Conservation (phyloP, 2,329 filamentous ascomycete genomes). For the Paecilomyces niveus region DNA sequence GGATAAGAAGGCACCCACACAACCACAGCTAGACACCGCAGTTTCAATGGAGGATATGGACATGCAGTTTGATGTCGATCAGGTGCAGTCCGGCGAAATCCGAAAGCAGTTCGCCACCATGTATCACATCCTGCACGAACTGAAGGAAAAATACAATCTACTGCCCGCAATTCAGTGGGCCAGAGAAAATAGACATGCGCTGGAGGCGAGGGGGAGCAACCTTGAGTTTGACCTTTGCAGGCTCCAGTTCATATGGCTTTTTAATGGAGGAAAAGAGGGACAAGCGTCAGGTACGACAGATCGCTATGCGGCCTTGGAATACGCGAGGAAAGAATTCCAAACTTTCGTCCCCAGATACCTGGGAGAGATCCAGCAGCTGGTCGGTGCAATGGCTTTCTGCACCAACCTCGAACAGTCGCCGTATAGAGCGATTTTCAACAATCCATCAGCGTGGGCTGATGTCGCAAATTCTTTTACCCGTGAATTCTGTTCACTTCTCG, state of each 20-base stretch:
- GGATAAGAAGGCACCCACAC: slow-evolving; percentile 34
- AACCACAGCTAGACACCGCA: slow-evolving; percentile 17
- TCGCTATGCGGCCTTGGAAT: slow-evolving; percentile 57
- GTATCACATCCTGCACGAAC: slow-evolving; percentile 78
- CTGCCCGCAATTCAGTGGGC: slow-evolving; percentile 85
- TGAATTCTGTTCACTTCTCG: slow-evolving; percentile 89
- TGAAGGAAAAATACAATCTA: slow-evolving; percentile 66
- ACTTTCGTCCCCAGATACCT: slow-evolving; percentile 69
- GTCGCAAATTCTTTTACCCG: slow-evolving; percentile 81
- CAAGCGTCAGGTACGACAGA: slow-evolving; percentile 32
- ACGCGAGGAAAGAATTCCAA: slow-evolving; percentile 67
- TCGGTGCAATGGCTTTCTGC: slow-evolving; percentile 71
- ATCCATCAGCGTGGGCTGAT: slow-evolving; percentile 69
- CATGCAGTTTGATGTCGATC: slow-evolving; percentile 46
- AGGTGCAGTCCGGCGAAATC: slow-evolving; percentile 59
- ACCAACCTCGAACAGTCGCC: slow-evolving; percentile 70
- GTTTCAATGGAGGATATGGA: slow-evolving; percentile 32
- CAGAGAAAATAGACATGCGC: slow-evolving; percentile 56
- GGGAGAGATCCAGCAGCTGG: slow-evolving; percentile 72
- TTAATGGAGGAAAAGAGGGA: slow-evolving; percentile 57
- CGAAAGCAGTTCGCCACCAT: slow-evolving; percentile 78
- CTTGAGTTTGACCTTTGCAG: slow-evolving; percentile 91
- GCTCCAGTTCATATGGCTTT: slow-evolving; percentile 84
- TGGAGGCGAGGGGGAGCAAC: slow-evolving; percentile 81
- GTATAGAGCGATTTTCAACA: slow-evolving; percentile 72